Evolutionary conservation across 2,329 filamentous ascomycete species (phyloP).

Genomic region (Thielaviopsis ethacetica): DNA sequence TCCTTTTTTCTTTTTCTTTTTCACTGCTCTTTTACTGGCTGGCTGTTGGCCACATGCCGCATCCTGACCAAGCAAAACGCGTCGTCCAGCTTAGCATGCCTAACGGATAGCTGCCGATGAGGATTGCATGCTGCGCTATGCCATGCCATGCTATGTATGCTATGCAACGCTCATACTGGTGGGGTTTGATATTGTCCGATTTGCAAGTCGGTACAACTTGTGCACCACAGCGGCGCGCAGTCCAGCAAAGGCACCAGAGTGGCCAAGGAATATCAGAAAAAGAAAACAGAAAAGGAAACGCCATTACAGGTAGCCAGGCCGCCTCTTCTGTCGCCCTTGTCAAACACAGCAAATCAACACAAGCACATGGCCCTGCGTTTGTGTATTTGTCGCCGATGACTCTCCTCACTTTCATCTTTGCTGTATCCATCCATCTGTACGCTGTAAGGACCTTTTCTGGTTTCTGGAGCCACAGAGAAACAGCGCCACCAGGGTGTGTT

Average conservation of each 20-base stretch:
- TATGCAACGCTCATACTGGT: no score
- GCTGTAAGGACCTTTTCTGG: no score
- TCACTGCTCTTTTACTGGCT: neutral
- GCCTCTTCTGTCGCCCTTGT: neutral
- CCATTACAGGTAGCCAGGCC: neutral
- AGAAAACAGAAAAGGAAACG: neutral
- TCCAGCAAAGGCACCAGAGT: neutral
- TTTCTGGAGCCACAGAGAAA: neutral
- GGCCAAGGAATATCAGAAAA: neutral
- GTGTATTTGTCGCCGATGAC: neutral
- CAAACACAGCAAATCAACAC: neutral
- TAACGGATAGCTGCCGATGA: no score
- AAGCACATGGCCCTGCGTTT: neutral
- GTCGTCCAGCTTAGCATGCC: no score
- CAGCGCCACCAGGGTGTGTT: no score
- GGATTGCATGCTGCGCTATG: no score
- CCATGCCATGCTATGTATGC: no score
- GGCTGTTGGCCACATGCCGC: no score
- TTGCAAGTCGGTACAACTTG: no score
- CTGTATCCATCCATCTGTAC: neutral
- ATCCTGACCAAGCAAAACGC: no score
- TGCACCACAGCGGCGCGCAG: no score
- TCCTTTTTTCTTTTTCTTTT: neutral
- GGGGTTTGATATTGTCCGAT: no score
- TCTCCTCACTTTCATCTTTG: neutral